phyloP scores from a whole-genome alignment of 495 filamentous ascomycete genomes.

The Xylaria venustula region DNA sequence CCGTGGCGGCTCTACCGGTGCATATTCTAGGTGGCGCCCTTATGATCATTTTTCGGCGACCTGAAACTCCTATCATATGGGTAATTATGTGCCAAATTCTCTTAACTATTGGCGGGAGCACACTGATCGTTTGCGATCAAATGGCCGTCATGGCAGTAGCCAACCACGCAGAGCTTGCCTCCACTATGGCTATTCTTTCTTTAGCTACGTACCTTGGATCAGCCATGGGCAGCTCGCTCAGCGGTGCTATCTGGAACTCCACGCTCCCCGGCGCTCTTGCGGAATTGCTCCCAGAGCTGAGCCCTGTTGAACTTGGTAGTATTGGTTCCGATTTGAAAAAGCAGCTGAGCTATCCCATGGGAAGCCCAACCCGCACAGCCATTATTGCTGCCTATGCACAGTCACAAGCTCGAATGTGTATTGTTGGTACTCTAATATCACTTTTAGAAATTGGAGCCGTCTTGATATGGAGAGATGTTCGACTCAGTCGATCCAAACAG shows the following conservation, averaged over 20 bases:
- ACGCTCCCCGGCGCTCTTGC: slow-evolving; percentile 44
- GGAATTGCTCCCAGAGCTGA: slow-evolving; percentile 43
- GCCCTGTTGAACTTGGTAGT: slow-evolving; percentile 38
- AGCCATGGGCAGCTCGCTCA: slow-evolving; percentile 52
- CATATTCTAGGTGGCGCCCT: slow-evolving; percentile 67
- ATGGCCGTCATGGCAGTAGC: slow-evolving; percentile 55
- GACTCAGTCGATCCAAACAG: slow-evolving; percentile 52
- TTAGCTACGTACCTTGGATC: slow-evolving; percentile 53
- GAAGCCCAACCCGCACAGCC: slow-evolving; percentile 54
- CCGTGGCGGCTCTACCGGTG: slow-evolving; percentile 61
- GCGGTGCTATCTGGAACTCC: slow-evolving; percentile 57
- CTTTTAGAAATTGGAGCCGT: slow-evolving; percentile 43
- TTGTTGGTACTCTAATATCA: slow-evolving; percentile 36
- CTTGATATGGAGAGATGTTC: slow-evolving; percentile 48
- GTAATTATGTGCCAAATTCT: slow-evolving; percentile 67
- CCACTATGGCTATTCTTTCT: slow-evolving; percentile 50
- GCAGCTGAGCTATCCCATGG: slow-evolving; percentile 60
- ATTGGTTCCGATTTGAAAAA: slow-evolving; percentile 62
- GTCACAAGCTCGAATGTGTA: slow-evolving; percentile 48
- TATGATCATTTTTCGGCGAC: slow-evolving; percentile 70
- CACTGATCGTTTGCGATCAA: slow-evolving; percentile 54
- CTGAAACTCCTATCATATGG: slow-evolving; percentile 54
- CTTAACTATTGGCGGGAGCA: slow-evolving; percentile 64
- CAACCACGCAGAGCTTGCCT: slow-evolving; percentile 54
- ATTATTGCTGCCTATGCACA: slow-evolving; percentile 62